Conservation (phyloP, 441 rosid species). For the Geranium incanum region DNA sequence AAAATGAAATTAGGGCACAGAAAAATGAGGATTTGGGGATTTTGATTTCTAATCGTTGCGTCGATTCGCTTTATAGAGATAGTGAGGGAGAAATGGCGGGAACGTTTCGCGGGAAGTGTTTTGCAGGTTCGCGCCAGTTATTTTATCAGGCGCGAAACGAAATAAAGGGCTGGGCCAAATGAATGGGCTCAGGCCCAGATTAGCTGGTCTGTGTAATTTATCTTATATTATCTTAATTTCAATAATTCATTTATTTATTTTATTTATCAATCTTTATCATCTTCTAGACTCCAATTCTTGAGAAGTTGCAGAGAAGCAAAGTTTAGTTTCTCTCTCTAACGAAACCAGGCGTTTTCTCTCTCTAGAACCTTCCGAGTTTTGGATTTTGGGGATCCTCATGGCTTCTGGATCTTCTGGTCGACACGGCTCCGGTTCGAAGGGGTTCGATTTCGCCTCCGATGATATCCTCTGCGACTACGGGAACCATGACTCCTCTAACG, state of each 20-base stretch:
- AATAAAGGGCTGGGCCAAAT: too few relatives aligned
- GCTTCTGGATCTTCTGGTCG: not conserved
- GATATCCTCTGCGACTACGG: conserved; percentile 4
- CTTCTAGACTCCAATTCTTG: too few relatives aligned
- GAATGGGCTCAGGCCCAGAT: too few relatives aligned
- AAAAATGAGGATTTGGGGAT: too few relatives aligned
- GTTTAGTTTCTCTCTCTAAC: not conserved
- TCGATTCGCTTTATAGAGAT: not conserved
- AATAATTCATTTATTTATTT: too few relatives aligned
- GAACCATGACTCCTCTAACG: not conserved
- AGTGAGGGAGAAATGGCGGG: not conserved
- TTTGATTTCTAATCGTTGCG: not conserved
- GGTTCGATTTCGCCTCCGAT: not conserved
- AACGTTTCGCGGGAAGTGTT: not conserved
- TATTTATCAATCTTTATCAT: too few relatives aligned
- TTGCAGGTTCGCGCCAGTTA: not conserved
- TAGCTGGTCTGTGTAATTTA: too few relatives aligned
- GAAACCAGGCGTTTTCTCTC: not conserved
- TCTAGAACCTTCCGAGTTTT: not conserved
- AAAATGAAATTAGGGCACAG: too few relatives aligned
- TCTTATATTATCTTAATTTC: too few relatives aligned
- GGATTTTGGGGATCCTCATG: not conserved
- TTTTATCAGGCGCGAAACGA: too few relatives aligned
- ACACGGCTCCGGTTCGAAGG: not conserved
- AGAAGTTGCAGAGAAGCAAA: not conserved